Percentiles rank a stretch among this genome's conserved stretches.
Conservation (phyloP, 176 grass and related monocot species). For the Triticum timopheevii region DNA sequence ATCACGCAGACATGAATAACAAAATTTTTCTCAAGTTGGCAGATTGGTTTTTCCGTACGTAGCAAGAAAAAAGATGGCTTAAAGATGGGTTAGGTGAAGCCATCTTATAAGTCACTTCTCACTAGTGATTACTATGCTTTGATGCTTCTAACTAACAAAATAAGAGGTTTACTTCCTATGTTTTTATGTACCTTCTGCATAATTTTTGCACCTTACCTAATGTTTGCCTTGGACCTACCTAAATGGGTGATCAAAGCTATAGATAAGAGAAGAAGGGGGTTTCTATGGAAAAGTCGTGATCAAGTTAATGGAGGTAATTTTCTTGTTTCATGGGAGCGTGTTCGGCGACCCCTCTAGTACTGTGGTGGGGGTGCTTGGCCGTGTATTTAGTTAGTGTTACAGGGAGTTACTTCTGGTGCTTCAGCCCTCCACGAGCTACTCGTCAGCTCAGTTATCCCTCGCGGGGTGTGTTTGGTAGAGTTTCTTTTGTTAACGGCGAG, state of each 20-base stretch:
- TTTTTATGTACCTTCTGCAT: background rate
- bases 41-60: background rate
- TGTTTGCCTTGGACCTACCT: background rate
- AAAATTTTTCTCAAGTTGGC: background rate
- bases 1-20: constrained; percentile 16
- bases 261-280: background rate
- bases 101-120: background rate
- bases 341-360: background rate
- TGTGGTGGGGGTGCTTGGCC: background rate
- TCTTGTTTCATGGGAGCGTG: background rate
- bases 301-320: background rate
- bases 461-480: too few species aligned
- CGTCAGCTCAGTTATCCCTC: too few species aligned
- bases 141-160: constrained; percentile 14
- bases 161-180: background rate
- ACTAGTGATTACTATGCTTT: background rate
- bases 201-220: background rate
- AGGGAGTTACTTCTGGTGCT: background rate
- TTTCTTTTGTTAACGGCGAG: too few species aligned
- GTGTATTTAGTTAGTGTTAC: too few species aligned
- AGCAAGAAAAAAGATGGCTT: background rate
- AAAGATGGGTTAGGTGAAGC: background rate
- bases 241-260: background rate
- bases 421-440: background rate
- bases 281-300: background rate